Evolutionary conservation across 1,284 basidiomycete species (phyloP).

Genomic region (Leccinum fuscescens): DNA sequence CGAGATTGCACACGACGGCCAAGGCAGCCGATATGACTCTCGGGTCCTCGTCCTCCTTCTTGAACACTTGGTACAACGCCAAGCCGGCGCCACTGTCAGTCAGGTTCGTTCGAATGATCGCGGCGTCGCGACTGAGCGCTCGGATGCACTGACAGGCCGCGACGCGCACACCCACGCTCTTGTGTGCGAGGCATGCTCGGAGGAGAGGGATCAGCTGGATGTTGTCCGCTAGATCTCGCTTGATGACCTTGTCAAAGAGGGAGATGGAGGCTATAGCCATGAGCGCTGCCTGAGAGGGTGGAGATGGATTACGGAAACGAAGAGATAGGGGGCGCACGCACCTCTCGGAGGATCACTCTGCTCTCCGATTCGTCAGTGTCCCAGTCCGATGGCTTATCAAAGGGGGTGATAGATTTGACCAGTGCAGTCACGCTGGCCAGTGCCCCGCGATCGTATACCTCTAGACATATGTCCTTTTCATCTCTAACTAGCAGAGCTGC

Average conservation of each 20-base stretch:
- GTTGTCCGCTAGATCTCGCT: slow-evolving; percentile 61
- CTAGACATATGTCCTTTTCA: slow-evolving; percentile 61
- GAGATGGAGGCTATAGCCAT: slow-evolving; percentile 69
- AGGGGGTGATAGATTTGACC: slow-evolving; percentile 52
- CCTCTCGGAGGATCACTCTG: slow-evolving; percentile 61
- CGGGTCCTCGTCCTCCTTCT: slow-evolving; percentile 58
- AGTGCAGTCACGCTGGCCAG: slow-evolving; percentile 49
- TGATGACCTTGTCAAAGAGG: slow-evolving; percentile 69
- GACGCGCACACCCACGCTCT: slow-evolving; percentile 73
- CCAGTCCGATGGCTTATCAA: slow-evolving; percentile 40
- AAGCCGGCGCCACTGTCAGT: slow-evolving; percentile 79
- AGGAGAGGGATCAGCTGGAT: slow-evolving; percentile 53
- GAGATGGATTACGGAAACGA: slow-evolving; percentile 2
- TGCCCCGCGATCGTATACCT: slow-evolving; percentile 63
- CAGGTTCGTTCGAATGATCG: slow-evolving; percentile 77
- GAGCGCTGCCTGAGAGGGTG: slow-evolving; percentile 54
- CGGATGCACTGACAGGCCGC: slow-evolving; percentile 83
- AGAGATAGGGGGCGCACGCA: slow-evolving; percentile 30
- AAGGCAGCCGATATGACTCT: slow-evolving; percentile 74
- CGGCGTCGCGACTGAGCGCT: slow-evolving; percentile 75
- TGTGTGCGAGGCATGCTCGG: slow-evolving; percentile 55
- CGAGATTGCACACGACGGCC: slow-evolving; percentile 78
- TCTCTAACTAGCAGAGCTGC: slow-evolving; percentile 73
- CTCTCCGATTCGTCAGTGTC: slow-evolving; percentile 65
- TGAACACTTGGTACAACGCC: slow-evolving; percentile 63